A percentile compares a stretch with the other conserved stretches of the same genome.
Conservation (phyloP, 176 grass and related monocot genomes). For the Ensete ventricosum region DNA sequence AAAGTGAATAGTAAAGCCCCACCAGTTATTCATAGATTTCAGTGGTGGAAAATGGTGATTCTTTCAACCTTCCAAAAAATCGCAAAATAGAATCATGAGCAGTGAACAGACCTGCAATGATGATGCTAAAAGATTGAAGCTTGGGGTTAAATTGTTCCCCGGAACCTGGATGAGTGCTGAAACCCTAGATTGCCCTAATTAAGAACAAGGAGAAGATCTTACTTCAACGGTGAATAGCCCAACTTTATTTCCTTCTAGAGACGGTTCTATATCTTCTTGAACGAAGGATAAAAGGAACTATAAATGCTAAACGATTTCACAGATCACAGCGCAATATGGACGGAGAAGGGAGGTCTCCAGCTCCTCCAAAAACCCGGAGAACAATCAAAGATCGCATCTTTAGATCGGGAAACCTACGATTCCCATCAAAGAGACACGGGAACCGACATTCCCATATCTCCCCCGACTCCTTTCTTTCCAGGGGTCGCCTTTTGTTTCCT, state of each 20-base stretch:
- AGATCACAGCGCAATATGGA: background rate
- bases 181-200: too few species aligned
- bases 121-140: background rate
- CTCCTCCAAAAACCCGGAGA: background rate
- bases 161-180: too few species aligned
- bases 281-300: background rate
- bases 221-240: too few species aligned
- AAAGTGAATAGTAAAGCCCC: background rate
- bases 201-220: too few species aligned
- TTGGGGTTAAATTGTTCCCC: too few species aligned
- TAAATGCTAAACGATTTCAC: background rate
- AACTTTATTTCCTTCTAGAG: background rate
- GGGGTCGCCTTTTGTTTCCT: background rate
- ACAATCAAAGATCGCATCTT: constrained; percentile 8
- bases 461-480: background rate
- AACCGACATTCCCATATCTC: background rate
- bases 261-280: background rate
- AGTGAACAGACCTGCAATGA: background rate
- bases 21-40: background rate
- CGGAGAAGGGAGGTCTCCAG: background rate
- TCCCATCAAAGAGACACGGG: background rate
- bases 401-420: background rate
- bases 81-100: background rate
- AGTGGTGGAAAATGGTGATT: background rate
- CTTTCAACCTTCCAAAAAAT: background rate